phyloP scores from a whole-genome alignment of 1,139 yeast species.

The Lodderomyces jiufengensis region DNA sequence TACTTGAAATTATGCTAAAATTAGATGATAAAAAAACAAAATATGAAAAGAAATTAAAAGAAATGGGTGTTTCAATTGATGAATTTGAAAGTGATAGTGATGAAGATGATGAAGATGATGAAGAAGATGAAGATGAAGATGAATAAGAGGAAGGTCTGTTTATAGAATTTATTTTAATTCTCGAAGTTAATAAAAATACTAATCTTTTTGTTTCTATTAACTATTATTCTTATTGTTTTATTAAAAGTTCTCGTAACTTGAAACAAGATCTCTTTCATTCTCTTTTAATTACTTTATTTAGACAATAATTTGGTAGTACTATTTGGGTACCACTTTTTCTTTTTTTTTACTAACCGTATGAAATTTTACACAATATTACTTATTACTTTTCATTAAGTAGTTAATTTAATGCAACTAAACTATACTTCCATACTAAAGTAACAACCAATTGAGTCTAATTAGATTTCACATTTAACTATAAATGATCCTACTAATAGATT shows the following conservation, averaged over 20 bases:
- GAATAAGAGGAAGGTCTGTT: constrained; percentile 11
- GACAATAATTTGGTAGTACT: constrained; percentile 1
- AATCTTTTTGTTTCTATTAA: too few relatives aligned
- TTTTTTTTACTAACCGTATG: too few relatives aligned
- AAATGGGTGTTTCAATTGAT: constrained; percentile 46
- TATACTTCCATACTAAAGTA: too few relatives aligned
- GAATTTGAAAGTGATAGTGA: constrained; percentile 45
- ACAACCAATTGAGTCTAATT: too few relatives aligned
- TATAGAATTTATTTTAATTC: too few relatives aligned
- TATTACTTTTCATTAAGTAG: too few relatives aligned
- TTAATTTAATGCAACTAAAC: too few relatives aligned
- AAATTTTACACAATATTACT: too few relatives aligned
- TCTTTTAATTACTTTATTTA: background rate
- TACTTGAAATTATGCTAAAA: constrained; percentile 70
- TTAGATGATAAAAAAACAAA: constrained; percentile 64
- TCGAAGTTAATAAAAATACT: too few relatives aligned
- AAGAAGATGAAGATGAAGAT: constrained; percentile 20
- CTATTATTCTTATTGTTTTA: too few relatives aligned
- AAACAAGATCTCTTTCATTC: background rate
- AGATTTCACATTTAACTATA: background rate
- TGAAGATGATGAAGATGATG: constrained; percentile 31
- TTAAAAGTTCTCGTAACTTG: background rate
- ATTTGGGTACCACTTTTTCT: too few relatives aligned
- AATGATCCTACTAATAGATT: constrained; percentile 76
- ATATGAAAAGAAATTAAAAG: constrained; percentile 52